phyloP scores from a whole-genome alignment of 345 rosid genomes.

The Syzygium jambos region DNA sequence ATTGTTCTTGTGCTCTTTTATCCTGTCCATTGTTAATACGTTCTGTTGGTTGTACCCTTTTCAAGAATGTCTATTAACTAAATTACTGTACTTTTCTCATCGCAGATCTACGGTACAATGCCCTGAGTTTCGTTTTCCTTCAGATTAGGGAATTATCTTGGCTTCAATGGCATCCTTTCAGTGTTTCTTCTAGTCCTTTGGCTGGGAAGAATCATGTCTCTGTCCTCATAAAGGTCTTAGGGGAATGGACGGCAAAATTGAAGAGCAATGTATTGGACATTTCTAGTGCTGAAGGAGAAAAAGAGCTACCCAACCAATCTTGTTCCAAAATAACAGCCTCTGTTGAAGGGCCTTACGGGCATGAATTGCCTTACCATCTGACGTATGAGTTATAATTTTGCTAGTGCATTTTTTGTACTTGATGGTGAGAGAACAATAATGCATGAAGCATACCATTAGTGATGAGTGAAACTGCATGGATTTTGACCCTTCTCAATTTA shows the following conservation, averaged over 20 bases:
- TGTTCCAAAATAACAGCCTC: slow-evolving; percentile 49
- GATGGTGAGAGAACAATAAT: neutral
- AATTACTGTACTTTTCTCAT: neutral
- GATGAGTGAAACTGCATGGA: neutral
- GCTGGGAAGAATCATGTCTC: slow-evolving; percentile 66
- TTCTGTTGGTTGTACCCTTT: neutral
- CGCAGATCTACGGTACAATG: slow-evolving; percentile 66
- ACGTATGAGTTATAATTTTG: slow-evolving; percentile 26
- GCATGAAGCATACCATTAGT: neutral
- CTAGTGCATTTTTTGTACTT: neutral
- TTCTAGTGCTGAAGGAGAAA: slow-evolving; percentile 22
- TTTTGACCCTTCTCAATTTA: neutral
- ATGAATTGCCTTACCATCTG: slow-evolving; percentile 76
- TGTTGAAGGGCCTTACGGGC: slow-evolving; percentile 96
- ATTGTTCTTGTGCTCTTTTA: neutral
- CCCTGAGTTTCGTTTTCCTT: slow-evolving; percentile 80
- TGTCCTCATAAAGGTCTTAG: slow-evolving; percentile 78
- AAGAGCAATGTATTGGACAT: slow-evolving; percentile 28
- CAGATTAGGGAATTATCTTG: slow-evolving; percentile 80
- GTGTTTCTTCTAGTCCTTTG: slow-evolving; percentile 87
- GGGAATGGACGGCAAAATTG: slow-evolving; percentile 75
- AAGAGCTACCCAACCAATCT: slow-evolving; percentile 2
- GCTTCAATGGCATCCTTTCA: slow-evolving; percentile 98
- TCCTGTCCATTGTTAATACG: neutral
- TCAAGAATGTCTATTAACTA: neutral